phyloP scores from a whole-genome alignment of 2,329 filamentous ascomycete genomes.

The Xylaria sp. region DNA sequence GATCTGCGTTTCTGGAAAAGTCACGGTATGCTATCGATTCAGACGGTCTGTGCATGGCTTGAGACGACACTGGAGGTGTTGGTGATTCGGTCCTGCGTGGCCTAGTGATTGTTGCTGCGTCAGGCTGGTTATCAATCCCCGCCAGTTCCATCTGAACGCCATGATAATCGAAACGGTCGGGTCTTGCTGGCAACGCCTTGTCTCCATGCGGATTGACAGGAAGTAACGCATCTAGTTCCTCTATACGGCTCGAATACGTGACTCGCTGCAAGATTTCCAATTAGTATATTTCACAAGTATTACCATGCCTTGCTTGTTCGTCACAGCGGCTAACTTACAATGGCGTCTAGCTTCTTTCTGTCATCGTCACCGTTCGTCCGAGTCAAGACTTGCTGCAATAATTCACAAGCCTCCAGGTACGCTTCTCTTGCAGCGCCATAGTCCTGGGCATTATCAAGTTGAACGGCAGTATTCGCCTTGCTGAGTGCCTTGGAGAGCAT shows the following conservation, averaged over 20 bases:
- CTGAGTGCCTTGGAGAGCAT: slow-evolving; percentile 96
- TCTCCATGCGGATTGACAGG: slow-evolving; percentile 60
- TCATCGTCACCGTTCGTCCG: slow-evolving; percentile 87
- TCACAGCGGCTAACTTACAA: slow-evolving; percentile 66
- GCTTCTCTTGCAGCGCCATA: slow-evolving; percentile 89
- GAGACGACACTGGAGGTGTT: slow-evolving; percentile 44
- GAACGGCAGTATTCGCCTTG: slow-evolving; percentile 93
- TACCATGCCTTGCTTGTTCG: not conserved
- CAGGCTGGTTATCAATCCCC: slow-evolving; percentile 51
- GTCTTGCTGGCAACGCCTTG: slow-evolving; percentile 77
- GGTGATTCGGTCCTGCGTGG: slow-evolving; percentile 46
- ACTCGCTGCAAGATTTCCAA: slow-evolving; percentile 62
- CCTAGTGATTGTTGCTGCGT: slow-evolving; percentile 54
- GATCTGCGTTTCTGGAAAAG: slow-evolving; percentile 34
- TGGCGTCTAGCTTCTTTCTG: slow-evolving; percentile 86
- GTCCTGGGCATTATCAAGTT: slow-evolving; percentile 95
- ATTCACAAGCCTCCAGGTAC: slow-evolving; percentile 86
- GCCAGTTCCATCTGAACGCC: slow-evolving; percentile 43
- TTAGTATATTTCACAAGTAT: slow-evolving; percentile 18
- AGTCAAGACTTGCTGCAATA: slow-evolving; percentile 86
- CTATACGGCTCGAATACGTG: slow-evolving; percentile 89
- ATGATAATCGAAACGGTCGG: slow-evolving; percentile 66
- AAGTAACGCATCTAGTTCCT: slow-evolving; percentile 78
- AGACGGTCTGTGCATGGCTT: slow-evolving; percentile 33
- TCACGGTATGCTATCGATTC: slow-evolving; percentile 33